Evolutionary conservation across 1,284 basidiomycete species (phyloP).

Genomic region (Microbotryomycetes sp.): DNA sequence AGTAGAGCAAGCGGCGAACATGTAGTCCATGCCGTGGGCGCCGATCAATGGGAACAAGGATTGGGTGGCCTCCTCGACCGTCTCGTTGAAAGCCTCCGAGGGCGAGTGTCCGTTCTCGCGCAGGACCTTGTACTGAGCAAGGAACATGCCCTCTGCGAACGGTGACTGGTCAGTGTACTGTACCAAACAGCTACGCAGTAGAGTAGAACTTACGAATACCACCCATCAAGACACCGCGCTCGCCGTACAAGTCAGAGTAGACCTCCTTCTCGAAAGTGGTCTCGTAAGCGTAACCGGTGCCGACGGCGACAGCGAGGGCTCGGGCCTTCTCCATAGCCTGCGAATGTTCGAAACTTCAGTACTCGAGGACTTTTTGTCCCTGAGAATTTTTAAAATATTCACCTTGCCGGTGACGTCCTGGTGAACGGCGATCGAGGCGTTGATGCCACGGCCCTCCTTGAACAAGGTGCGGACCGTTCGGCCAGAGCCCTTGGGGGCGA

Average conservation of each 20-base stretch:
- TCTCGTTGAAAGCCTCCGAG: constrained; percentile 99
- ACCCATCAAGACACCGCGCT: constrained; percentile 99
- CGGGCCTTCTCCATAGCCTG: constrained; percentile 89
- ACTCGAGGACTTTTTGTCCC: not conserved
- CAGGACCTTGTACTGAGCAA: constrained; percentile 96
- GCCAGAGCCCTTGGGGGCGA: constrained; percentile 97
- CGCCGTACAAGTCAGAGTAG: constrained; percentile 98
- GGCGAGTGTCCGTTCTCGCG: constrained; percentile 96
- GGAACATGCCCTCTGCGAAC: constrained; percentile 83
- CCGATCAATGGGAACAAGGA: constrained; percentile 97
- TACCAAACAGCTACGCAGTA: not conserved
- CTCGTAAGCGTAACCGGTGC: constrained; percentile 95
- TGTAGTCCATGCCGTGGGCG: constrained; percentile 88
- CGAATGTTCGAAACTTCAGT: not conserved
- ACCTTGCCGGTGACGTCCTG: constrained; percentile 85
- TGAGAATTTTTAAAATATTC: not conserved
- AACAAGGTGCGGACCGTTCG: constrained; percentile 98
- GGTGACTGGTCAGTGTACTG: constrained; percentile 17
- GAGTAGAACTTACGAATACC: constrained; percentile 67
- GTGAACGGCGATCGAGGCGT: constrained; percentile 51
- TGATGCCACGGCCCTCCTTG: constrained; percentile 98
- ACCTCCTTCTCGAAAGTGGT: constrained; percentile 99
- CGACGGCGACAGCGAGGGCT: constrained; percentile 88
- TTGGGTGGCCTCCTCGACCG: constrained; percentile 97
- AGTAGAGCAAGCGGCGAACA: constrained; percentile 82